Conservation (phyloP, 108 stramenopile species). For the Discostella pseudostelligera region DNA sequence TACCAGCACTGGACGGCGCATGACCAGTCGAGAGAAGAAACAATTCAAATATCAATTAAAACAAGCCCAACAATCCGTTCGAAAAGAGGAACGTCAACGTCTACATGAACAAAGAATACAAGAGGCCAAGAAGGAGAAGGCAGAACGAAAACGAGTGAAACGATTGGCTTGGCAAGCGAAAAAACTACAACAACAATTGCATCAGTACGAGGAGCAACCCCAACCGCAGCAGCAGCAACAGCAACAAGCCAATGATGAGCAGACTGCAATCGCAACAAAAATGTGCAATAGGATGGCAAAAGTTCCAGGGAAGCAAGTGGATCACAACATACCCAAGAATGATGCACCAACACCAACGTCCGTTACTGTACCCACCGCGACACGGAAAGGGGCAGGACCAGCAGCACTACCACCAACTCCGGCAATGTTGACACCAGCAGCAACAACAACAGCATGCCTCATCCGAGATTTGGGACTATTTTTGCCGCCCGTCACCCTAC, state of each 20-base stretch:
- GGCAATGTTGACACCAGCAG: slow-evolving; percentile 59
- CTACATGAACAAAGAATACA: slow-evolving; percentile 19
- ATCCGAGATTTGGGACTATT: background rate
- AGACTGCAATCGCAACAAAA: background rate
- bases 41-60: slow-evolving; percentile 46
- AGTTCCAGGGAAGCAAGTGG: too few species aligned
- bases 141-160: slow-evolving; percentile 28
- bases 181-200: background rate
- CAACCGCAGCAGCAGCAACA: background rate
- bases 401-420: slow-evolving; percentile 27
- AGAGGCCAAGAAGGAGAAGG: slow-evolving; percentile 32
- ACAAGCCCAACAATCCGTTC: slow-evolving; percentile 22
- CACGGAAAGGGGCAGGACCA: background rate
- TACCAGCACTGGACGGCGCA: slow-evolving; percentile 63
- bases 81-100: slow-evolving; percentile 34
- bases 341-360: too few species aligned
- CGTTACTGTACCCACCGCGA: too few species aligned
- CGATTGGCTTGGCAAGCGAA: slow-evolving; percentile 5
- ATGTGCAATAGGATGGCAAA: too few species aligned
- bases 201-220: slow-evolving; percentile 11
- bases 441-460: slow-evolving; percentile 36
- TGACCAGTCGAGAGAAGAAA: slow-evolving; percentile 79
- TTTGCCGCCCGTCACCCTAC: background rate
- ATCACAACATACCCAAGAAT: background rate
- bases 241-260: background rate